phyloP scores from a whole-genome alignment of 2,329 filamentous ascomycete genomes.

The Colletotrichum sp. region DNA sequence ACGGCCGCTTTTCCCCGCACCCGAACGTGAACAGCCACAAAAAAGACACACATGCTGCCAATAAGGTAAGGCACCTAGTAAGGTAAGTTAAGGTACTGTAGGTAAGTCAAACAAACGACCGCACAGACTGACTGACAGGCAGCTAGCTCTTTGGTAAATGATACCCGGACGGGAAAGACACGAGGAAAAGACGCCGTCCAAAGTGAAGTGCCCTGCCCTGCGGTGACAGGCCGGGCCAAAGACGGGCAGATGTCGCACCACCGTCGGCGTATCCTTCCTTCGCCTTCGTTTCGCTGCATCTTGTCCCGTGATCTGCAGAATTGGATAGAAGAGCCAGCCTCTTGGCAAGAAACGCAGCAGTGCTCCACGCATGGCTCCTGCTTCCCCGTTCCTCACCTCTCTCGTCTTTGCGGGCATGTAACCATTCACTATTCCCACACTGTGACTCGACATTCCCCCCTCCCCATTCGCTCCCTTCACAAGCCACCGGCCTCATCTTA shows the following conservation, averaged over 20 bases:
- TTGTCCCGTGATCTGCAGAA: not conserved
- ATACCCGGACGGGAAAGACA: not conserved
- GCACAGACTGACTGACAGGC: not conserved
- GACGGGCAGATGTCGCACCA: not conserved
- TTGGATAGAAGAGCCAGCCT: not conserved
- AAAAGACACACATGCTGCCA: not conserved
- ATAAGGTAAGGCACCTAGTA: not conserved
- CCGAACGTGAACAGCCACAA: not conserved
- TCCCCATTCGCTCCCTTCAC: not conserved
- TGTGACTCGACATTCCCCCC: not conserved
- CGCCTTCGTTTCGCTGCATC: not conserved
- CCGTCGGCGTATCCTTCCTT: not conserved
- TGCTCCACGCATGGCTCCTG: not conserved
- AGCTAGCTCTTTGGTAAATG: not conserved
- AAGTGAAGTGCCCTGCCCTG: not conserved
- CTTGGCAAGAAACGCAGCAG: not conserved
- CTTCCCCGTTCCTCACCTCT: not conserved
- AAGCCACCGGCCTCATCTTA: slow-evolving; percentile 14
- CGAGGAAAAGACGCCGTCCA: not conserved
- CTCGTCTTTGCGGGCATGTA: not conserved
- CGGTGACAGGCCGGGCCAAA: not conserved
- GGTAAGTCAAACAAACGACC: not conserved
- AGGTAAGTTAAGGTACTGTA: not conserved
- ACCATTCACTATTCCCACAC: not conserved
- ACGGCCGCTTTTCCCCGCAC: not conserved